Conservation (phyloP, 164 flowering plant genomes). For the Piper longum region DNA sequence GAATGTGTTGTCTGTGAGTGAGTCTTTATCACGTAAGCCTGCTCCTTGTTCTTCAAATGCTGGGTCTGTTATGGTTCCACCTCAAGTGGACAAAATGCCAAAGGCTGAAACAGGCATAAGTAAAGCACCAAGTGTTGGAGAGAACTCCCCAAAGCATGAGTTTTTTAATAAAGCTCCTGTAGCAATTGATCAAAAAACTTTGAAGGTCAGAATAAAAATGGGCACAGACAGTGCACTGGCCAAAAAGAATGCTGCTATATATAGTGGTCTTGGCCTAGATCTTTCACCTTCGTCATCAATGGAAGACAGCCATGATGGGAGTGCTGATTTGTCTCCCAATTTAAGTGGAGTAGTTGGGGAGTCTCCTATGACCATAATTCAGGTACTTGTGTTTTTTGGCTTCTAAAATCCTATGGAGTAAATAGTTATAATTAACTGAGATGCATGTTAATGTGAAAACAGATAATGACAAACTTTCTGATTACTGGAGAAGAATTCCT, state of each 20-base stretch:
- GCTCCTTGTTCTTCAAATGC: constrained; percentile 9
- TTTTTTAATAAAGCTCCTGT: constrained; percentile 13
- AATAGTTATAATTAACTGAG: neutral
- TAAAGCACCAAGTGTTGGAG: constrained; percentile 15
- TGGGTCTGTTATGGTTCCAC: constrained; percentile 10
- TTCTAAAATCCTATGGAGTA: neutral
- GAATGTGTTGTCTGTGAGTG: constrained; percentile 16
- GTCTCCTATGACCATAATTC: constrained; percentile 53
- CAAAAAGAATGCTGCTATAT: constrained; percentile 60
- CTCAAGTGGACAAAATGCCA: constrained; percentile 13
- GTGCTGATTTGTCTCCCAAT: constrained; percentile 20
- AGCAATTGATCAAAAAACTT: constrained; percentile 39
- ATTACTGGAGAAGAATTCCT: constrained; percentile 24
- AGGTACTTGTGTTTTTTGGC: constrained; percentile 23
- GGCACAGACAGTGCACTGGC: constrained; percentile 43
- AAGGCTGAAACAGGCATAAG: constrained; percentile 17
- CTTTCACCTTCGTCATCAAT: constrained; percentile 55
- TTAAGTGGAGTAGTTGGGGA: constrained; percentile 20
- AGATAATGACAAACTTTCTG: constrained; percentile 59
- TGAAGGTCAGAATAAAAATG: constrained; percentile 72
- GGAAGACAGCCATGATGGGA: constrained; percentile 35
- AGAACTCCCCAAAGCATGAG: constrained; percentile 20
- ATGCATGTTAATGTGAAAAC: constrained; percentile 10
- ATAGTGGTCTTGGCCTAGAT: constrained; percentile 76
- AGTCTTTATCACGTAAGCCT: constrained; percentile 10